Base-by-base conservation (phyloP, 192 early-diverging fungal species). In the Gaertneriomyces semiglobifer region DNA sequence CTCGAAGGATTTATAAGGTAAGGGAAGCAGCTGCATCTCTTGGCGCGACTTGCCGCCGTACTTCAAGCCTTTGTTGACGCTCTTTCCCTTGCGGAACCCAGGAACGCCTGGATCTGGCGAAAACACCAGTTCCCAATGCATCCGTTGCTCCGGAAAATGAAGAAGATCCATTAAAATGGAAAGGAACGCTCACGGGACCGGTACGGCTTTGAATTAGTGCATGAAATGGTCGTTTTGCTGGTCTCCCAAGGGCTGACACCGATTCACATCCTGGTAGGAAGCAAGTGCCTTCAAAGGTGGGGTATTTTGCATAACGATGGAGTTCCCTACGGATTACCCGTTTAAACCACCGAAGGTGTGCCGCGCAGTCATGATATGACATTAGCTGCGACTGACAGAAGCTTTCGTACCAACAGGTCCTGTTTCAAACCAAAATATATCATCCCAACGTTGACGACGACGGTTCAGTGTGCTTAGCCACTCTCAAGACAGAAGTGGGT, bases 381-480 rank as follows among this genome's bases (percentile, higher is more conserved):
- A 4, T 73, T 44, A 12, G 11, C 52, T 25, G 25, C 4, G 48
- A 4, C 7, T 14, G n/a, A 12, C 16, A 18, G 7, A 38, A 67
- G 25, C 20, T 50, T 47, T 19, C 6, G 14, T 74, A 41, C 20
- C 25, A n/a, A 46, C 64, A 88, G 87, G 77, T 89, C 74, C 87
- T 86, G 66, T 86, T 92, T 68, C 54, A 63, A 19, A 92, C 89
- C 53, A 89, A 88, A 66, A 87, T 92, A 52, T 93, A 92, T 76
- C 91, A 93, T 69, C 88, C 88, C 12, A 90, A 90, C 69, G 75
- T 90, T 55, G 92, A 92, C 62, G 88, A 92, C 57, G 87, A 90
- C 54, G 90, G 91, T 2, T 81, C 86, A 5, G 86, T 93, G 60
- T 93, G 91, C 66, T 77, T 93, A 45, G 80, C 81, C 9, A 56